Conservation (phyloP, 306 rosid genomes). For the Inga leiocalycina region DNA sequence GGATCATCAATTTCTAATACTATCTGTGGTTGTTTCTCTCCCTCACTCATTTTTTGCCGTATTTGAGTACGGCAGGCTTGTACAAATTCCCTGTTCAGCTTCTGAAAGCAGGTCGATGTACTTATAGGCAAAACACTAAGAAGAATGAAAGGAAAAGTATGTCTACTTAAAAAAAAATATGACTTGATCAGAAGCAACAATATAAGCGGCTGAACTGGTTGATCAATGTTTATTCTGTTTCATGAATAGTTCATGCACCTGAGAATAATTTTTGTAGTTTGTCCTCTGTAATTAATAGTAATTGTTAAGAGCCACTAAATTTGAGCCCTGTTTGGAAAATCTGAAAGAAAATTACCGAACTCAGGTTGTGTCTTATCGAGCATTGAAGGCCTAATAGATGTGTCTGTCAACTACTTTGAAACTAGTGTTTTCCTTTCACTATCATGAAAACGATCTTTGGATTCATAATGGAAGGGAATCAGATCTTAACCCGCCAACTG, state of each 20-base stretch:
- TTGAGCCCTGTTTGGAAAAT: neutral
- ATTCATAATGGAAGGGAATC: constrained; percentile 1
- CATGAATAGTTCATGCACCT: neutral
- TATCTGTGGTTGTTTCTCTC: constrained; percentile 20
- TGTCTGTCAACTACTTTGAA: constrained; percentile 1
- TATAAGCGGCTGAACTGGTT: neutral
- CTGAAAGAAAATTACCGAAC: neutral
- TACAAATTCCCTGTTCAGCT: neutral
- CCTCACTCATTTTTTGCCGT: constrained; percentile 20
- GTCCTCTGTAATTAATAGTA: neutral
- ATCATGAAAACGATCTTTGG: neutral
- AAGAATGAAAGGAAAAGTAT: neutral
- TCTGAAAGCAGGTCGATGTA: constrained; percentile 7
- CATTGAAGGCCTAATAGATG: constrained; percentile 3
- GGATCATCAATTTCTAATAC: constrained; percentile 28
- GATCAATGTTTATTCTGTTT: neutral
- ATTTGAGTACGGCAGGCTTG: neutral
- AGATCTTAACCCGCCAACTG: neutral
- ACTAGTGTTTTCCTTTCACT: neutral
- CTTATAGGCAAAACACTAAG: constrained; percentile 18
- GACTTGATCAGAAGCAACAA: neutral
- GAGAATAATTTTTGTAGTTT: neutral
- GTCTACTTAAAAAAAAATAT: neutral
- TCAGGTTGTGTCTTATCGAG: neutral
- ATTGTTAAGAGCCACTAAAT: neutral